A percentile compares a stretch with the other conserved stretches of the same genome.
Conservation (phyloP, 805 yeast genomes). For the Cyberlindnera japonica region DNA sequence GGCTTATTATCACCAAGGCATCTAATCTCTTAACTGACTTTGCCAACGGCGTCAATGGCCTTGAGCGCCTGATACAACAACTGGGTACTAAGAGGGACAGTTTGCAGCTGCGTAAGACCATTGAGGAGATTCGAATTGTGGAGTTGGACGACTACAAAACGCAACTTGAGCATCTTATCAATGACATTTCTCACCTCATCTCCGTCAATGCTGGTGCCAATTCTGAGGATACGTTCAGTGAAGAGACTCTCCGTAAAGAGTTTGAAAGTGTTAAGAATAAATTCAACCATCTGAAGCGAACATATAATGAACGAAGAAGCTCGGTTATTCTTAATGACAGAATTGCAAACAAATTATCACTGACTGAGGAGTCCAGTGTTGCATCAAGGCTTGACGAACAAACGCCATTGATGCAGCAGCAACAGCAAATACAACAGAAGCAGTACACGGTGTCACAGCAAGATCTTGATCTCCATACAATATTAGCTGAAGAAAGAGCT, state of each 20-base stretch:
- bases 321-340: constrained; percentile 34
- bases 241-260: constrained; percentile 49
- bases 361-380: constrained; percentile 22
- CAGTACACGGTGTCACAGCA: constrained; percentile 37
- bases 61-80: constrained; percentile 46
- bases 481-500: constrained; percentile 68
- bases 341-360: constrained; percentile 14
- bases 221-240: constrained; percentile 26
- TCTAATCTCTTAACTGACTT: constrained; percentile 35
- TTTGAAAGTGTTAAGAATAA: constrained; percentile 47
- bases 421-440: constrained; percentile 35
- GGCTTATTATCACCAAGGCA: constrained; percentile 23
- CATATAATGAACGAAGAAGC: constrained; percentile 47
- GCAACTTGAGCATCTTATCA: constrained; percentile 32
- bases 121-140: constrained; percentile 24
- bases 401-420: constrained; percentile 23
- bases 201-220: constrained; percentile 13
- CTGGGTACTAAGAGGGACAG: constrained; percentile 47
- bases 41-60: constrained; percentile 45
- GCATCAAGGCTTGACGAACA: constrained; percentile 11
- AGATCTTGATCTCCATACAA: constrained; percentile 59
- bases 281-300: constrained; percentile 39
- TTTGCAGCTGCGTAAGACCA: constrained; percentile 31
- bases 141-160: constrained; percentile 27
- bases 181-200: constrained; percentile 24